Conservation (phyloP, 371 early-diverging fungal genomes). For the Mortierella sp. region DNA sequence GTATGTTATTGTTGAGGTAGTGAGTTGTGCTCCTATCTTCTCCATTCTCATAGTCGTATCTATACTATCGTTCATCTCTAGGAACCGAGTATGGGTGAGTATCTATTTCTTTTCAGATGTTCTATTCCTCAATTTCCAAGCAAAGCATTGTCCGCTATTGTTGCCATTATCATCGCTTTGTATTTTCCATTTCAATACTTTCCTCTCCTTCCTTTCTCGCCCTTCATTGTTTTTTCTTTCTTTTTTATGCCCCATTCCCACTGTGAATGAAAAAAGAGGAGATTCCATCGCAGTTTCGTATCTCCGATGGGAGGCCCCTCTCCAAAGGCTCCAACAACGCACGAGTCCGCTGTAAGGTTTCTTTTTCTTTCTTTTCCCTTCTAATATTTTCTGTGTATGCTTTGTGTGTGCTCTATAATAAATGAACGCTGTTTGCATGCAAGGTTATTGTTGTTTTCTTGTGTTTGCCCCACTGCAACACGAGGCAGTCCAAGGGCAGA, state of each 20-base stretch:
- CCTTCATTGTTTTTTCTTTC: not conserved
- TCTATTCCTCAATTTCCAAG: no score
- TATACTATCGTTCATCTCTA: no score
- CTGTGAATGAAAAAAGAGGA: not conserved
- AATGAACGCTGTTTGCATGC: constrained; percentile 12
- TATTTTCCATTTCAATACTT: no score
- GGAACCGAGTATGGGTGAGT: no score
- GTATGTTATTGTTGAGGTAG: not conserved
- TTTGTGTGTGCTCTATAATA: not conserved
- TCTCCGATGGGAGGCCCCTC: not conserved
- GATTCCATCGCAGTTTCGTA: not conserved
- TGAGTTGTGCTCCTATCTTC: not conserved
- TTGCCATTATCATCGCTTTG: not conserved
- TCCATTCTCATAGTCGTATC: not conserved
- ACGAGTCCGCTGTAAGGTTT: constrained; percentile 16
- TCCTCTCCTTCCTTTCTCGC: not conserved
- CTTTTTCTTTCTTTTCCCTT: not conserved
- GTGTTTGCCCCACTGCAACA: not conserved
- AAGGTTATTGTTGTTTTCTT: not conserved
- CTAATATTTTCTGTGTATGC: not conserved
- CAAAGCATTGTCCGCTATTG: no score
- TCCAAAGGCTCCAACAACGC: constrained; percentile 11
- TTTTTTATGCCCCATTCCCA: constrained; percentile 3
- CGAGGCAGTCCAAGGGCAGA: not conserved
- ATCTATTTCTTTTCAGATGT: no score